Conservation (phyloP, 495 filamentous ascomycete species). For the Podospora comata region DNA sequence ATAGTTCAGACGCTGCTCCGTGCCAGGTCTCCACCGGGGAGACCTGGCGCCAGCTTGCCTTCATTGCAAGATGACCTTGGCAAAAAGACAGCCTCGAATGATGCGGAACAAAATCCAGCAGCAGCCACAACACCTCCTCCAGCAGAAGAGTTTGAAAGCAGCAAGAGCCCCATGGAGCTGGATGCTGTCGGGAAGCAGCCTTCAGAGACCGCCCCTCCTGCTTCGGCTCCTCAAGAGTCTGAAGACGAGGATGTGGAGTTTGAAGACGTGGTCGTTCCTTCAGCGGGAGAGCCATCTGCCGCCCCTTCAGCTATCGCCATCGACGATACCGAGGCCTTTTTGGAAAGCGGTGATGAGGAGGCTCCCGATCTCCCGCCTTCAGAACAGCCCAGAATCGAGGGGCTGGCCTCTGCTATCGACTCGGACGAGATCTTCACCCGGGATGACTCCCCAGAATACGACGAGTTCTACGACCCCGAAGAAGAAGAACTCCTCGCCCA, state of each 20-base stretch:
- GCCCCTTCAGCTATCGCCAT: neutral
- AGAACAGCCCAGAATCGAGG: conserved; percentile 3
- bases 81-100: neutral
- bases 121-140: neutral
- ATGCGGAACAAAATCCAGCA: neutral
- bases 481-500: conserved; percentile 84
- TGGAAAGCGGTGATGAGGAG: conserved; percentile 29
- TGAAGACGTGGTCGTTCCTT: conserved; percentile 38
- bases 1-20: neutral
- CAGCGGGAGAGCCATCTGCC: neutral
- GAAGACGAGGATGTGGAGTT: conserved; percentile 36
- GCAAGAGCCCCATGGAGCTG: neutral
- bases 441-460: conserved; percentile 40
- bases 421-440: conserved; percentile 14
- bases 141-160: neutral
- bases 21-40: conserved; percentile 9
- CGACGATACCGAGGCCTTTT: neutral
- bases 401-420: neutral
- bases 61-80: conserved; percentile 16
- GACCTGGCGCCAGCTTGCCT: conserved; percentile 19
- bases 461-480: conserved; percentile 76
- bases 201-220: neutral
- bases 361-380: conserved; percentile 4
- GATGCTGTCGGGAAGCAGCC: neutral
- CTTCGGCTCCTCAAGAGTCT: conserved; percentile 22